A percentile compares a stretch with the other conserved stretches of the same genome.
Evolutionary conservation across 176 grass and related monocot species (phyloP).

Genomic region (Oryza brachyantha): DNA sequence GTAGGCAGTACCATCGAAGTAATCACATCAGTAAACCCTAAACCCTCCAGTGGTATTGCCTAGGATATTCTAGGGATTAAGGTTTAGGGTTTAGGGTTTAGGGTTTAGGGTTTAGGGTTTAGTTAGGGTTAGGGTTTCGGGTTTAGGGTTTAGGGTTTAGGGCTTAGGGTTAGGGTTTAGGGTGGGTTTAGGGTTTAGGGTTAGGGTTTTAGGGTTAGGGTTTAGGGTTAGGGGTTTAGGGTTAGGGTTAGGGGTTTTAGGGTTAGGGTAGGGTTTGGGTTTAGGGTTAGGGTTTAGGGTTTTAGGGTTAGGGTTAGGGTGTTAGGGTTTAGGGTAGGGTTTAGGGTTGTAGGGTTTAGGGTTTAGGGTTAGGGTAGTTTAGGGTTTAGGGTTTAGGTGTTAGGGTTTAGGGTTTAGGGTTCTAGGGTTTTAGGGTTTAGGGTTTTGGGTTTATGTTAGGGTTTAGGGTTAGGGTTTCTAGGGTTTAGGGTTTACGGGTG

Average conservation of each 20-base stretch:
- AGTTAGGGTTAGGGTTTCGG: conserved; percentile 18
- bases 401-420: conserved; percentile 18
- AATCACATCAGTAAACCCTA: background rate
- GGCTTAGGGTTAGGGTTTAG: background rate
- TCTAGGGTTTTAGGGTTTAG: background rate
- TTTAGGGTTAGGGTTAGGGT: background rate
- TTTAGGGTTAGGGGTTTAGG: conserved; percentile 7
- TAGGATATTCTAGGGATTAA: too few species aligned
- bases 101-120: conserved; percentile 26
- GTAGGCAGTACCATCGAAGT: background rate
- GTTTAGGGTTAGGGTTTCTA: conserved; percentile 4
- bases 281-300: background rate
- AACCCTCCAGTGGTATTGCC: too few species aligned
- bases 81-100: conserved; percentile 23
- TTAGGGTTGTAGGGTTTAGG: background rate
- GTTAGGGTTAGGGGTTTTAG: background rate
- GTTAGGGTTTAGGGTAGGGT: background rate
- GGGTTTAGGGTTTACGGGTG: background rate
- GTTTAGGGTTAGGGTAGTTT: conserved; percentile 29
- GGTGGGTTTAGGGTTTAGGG: too few species aligned
- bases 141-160: conserved; percentile 17
- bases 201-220: background rate
- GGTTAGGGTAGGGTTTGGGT: conserved; percentile 1
- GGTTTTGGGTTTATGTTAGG: conserved; percentile 22
- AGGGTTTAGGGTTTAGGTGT: conserved; percentile 10